Evolutionary conservation across 345 rosid species (phyloP), one percentile per base, ranked within the genome.

Genomic region (Eucalyptus albens): DNA sequence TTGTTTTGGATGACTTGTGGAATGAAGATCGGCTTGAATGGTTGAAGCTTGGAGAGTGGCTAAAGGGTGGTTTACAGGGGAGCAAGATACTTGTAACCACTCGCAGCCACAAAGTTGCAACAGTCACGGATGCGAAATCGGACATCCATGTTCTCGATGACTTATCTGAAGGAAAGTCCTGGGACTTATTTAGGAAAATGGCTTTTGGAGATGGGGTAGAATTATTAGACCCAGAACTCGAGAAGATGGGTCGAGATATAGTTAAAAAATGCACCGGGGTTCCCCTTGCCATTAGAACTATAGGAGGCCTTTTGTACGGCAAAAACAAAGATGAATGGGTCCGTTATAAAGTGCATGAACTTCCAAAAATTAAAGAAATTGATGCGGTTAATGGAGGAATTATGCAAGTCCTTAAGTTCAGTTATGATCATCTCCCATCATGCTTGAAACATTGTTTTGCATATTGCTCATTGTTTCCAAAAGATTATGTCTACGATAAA

Each of bases 141-240:
- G 13, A 1, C 0, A 33, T 69, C 44, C 0, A 69, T 69, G 26
- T 0, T 17, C 40, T 65, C 0, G 0, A 0, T 2, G 42, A 1
- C 81, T 2, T 69, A 69, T 0, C 11, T 31, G 0, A 0, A 31
- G 4, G 0, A 0, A 2, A 69, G 81, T 3, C 81, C 0, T 69
- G 44, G 81, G 6, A 33, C 2, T 2, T 69, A 31, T 69, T 69
- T 5, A 69, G 2, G 42, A 1, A 9, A 3, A 2, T 69, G 81
- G 81, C 13, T 0, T 69, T 69, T 69, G 24, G 81, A 69, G 81
- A 31, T 69, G 1, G 81, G 42, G 4, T 0, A 31, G 24, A 3
- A 16, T 69, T 2, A 3, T 2, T 17, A 31, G 24, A 69, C 24
- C 50, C 50, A 4, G 6, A 49, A 13, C 15, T 4, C 0, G 81